phyloP scores from a whole-genome alignment of 305 asterid species.

The Rubia peregrina region DNA sequence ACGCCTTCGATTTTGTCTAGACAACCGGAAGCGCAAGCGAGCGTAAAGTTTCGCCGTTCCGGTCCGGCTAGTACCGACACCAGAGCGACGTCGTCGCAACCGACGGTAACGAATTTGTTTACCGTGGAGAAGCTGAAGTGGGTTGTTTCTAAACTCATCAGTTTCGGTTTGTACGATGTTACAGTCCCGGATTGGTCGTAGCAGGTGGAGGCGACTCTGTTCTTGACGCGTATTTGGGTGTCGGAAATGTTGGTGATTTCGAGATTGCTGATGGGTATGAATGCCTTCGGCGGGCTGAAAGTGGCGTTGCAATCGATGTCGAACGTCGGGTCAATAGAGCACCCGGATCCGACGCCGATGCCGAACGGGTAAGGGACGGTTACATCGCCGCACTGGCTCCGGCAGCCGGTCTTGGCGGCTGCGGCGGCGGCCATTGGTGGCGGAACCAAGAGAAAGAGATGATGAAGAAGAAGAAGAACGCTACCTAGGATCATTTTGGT shows the following conservation, averaged over 20 bases:
- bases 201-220: background rate
- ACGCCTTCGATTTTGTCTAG: background rate
- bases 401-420: background rate
- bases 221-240: background rate
- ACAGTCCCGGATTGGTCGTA: background rate
- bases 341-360: background rate
- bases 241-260: background rate
- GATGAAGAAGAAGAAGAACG: background rate
- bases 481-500: background rate
- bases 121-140: background rate
- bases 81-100: background rate
- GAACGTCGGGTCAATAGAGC: background rate
- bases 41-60: background rate
- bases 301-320: background rate
- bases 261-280: background rate
- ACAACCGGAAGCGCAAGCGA: background rate
- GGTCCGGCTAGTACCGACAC: background rate
- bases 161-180: background rate
- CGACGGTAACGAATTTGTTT: background rate
- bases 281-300: background rate
- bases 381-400: background rate
- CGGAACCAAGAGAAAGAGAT: background rate
- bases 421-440: background rate
- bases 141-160: background rate
- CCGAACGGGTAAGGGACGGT: slow-evolving; percentile 1